Conservation (phyloP, 805 yeast genomes). For the Zygoascus bituminiphila region DNA sequence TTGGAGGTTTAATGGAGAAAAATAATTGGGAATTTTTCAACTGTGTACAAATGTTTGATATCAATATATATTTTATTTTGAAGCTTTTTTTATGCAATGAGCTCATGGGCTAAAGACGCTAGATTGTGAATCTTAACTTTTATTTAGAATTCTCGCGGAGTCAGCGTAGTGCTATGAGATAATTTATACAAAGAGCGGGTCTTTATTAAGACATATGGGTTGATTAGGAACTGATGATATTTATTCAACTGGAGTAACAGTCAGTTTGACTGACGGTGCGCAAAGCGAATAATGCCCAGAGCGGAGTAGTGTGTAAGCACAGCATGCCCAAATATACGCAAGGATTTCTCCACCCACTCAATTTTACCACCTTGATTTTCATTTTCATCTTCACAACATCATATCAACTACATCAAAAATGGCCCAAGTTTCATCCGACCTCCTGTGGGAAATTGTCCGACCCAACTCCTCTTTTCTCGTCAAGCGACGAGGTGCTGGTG, state of each 20-base stretch:
- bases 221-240: too few species aligned
- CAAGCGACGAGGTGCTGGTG: slow-evolving; percentile 36
- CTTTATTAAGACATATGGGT: too few species aligned
- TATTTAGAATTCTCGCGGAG: too few species aligned
- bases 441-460: slow-evolving; percentile 46
- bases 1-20: slow-evolving; percentile 19
- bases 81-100: too few species aligned
- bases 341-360: background rate
- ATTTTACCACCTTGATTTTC: background rate
- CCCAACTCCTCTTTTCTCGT: slow-evolving; percentile 40
- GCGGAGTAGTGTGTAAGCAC: too few species aligned
- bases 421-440: slow-evolving; percentile 28
- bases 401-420: slow-evolving; percentile 1
- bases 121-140: too few species aligned
- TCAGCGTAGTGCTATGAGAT: background rate
- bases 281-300: too few species aligned
- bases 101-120: too few species aligned
- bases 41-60: background rate
- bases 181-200: background rate
- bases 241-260: too few species aligned
- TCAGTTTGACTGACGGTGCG: too few species aligned
- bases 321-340: background rate
- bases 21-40: background rate
- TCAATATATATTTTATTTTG: too few species aligned
- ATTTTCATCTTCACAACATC: background rate